phyloP scores from a whole-genome alignment of 352 stramenopile genomes.

The Phytophthora pseudosyringae region DNA sequence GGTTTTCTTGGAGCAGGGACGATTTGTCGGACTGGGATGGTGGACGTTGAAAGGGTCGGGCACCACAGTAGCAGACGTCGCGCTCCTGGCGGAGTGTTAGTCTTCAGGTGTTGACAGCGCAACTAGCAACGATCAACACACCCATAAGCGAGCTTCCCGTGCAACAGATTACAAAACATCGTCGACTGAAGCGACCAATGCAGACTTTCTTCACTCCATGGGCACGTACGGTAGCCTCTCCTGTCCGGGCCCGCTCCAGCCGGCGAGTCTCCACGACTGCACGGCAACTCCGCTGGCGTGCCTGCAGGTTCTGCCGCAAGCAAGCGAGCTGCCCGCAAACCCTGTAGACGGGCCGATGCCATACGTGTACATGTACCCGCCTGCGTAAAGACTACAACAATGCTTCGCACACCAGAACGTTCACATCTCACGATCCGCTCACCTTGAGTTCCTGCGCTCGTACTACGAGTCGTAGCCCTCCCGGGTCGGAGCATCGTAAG shows the following conservation, averaged over 20 bases:
- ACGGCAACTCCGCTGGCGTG: background rate
- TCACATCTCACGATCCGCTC: conserved; percentile 3
- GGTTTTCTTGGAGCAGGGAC: background rate
- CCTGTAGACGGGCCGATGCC: background rate
- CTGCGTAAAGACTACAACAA: background rate
- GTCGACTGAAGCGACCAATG: no score
- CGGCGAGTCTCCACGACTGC: no score
- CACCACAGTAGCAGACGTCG: no score
- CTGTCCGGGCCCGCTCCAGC: no score
- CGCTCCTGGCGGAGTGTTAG: no score
- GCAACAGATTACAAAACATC: no score
- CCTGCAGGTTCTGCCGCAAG: background rate
- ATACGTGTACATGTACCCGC: background rate
- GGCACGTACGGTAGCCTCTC: no score
- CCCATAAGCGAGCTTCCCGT: no score
- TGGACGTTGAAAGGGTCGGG: no score
- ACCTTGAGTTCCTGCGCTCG: background rate
- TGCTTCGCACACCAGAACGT: background rate
- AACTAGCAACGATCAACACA: no score
- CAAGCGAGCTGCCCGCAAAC: background rate
- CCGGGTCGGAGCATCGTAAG: conserved; percentile 7
- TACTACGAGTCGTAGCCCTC: background rate
- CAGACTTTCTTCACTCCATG: no score
- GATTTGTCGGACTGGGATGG: background rate
- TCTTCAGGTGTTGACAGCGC: no score